phyloP scores from a whole-genome alignment of 441 rosid species.

The Manihot esculenta region DNA sequence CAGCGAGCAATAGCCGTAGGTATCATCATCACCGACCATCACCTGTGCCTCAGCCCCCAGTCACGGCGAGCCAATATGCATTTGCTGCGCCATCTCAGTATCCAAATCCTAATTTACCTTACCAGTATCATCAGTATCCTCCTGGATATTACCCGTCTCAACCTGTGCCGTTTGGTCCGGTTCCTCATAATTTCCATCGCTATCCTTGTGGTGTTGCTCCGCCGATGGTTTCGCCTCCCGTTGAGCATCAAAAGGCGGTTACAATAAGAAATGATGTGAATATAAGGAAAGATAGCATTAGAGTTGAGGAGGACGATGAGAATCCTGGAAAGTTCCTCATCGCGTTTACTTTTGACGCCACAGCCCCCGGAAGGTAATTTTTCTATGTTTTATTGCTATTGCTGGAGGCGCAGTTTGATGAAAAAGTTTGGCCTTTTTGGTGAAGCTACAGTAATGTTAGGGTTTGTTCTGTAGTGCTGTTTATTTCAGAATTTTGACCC shows the following conservation, averaged over 20 bases:
- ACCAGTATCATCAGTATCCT: conserved; percentile 8
- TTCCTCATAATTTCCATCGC: conserved; percentile 13
- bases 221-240: conserved; percentile 41
- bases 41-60: conserved; percentile 6
- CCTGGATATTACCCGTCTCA: conserved; percentile 4
- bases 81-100: conserved; percentile 24
- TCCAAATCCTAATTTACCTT: conserved; percentile 22
- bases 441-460: background rate
- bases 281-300: conserved; percentile 68
- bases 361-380: conserved; percentile 65
- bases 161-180: background rate
- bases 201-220: conserved; percentile 17
- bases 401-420: background rate
- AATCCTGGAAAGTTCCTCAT: conserved; percentile 58
- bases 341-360: conserved; percentile 82
- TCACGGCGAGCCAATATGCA: conserved; percentile 14
- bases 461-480: background rate
- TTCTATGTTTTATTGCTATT: background rate
- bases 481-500: background rate
- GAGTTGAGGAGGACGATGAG: conserved; percentile 54
- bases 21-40: background rate
- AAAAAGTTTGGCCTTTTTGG: background rate
- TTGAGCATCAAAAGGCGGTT: conserved; percentile 82
- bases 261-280: conserved; percentile 72
- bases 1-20: conserved; percentile 15